Evolutionary conservation across 805 yeast species (phyloP).

Genomic region (Starmerella sirachaensis): DNA sequence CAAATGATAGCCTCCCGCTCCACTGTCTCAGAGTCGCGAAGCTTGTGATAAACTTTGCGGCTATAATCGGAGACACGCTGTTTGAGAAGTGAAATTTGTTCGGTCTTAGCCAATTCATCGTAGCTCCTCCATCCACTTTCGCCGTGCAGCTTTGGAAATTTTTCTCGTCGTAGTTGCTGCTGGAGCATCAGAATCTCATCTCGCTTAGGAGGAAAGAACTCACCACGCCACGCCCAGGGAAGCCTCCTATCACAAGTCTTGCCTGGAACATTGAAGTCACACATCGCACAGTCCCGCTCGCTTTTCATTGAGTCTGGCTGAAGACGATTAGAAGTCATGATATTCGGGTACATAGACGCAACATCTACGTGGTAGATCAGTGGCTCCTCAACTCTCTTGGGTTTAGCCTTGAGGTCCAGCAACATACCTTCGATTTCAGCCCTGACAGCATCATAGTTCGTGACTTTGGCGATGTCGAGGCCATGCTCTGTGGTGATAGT

Average conservation of each 20-base stretch:
- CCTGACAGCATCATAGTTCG: conserved; percentile 64
- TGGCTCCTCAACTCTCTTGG: conserved; percentile 64
- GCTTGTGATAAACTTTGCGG: conserved; percentile 68
- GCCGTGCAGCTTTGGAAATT: conserved; percentile 10
- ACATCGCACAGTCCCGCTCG: conserved; percentile 91
- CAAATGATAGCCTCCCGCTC: conserved; percentile 90
- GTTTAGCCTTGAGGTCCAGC: conserved; percentile 46
- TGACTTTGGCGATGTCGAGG: conserved; percentile 46
- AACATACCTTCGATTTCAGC: conserved; percentile 44
- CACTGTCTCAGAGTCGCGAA: conserved; percentile 69
- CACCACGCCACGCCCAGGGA: conserved; percentile 99
- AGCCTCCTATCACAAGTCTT: conserved; percentile 82
- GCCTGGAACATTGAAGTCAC: conserved; percentile 94
- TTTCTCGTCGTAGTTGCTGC: conserved; percentile 66
- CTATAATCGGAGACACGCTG: conserved; percentile 75
- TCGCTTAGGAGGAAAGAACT: conserved; percentile 78
- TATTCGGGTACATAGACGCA: conserved; percentile 98
- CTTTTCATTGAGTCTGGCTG: conserved; percentile 97
- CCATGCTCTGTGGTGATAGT: conserved; percentile 73
- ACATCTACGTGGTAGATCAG: conserved; percentile 95
- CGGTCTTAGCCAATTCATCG: conserved; percentile 63
- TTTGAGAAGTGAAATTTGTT: conserved; percentile 64
- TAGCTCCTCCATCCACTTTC: conserved; percentile 33
- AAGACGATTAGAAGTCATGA: conserved; percentile 91
- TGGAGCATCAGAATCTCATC: conserved; percentile 86